phyloP scores from a whole-genome alignment of 2,329 filamentous ascomycete genomes.

The Paecilomyces niveus region DNA sequence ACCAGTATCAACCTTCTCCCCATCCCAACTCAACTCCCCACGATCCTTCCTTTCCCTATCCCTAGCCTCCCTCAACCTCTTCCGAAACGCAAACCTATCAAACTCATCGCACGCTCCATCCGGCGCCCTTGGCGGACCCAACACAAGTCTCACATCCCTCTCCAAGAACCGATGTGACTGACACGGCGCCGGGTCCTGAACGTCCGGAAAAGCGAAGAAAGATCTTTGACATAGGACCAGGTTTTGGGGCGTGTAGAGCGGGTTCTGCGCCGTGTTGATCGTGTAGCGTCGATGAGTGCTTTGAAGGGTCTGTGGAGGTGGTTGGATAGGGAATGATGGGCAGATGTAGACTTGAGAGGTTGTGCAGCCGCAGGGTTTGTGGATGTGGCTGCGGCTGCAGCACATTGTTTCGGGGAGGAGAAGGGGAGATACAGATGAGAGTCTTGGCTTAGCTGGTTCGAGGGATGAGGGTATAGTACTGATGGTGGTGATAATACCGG shows the following conservation, averaged over 20 bases:
- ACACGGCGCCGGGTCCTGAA: neutral
- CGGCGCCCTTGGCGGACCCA: neutral
- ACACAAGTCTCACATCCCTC: neutral
- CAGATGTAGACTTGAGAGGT: constrained; percentile 10
- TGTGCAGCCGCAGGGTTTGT: constrained; percentile 9
- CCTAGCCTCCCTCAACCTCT: neutral
- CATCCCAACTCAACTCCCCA: too few relatives aligned
- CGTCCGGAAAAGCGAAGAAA: neutral
- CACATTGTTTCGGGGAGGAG: constrained; percentile 6
- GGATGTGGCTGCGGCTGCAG: constrained; percentile 8
- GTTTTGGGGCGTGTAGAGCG: neutral
- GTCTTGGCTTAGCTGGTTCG: neutral
- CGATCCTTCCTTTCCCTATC: too few relatives aligned
- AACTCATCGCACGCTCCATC: neutral
- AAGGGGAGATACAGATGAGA: neutral
- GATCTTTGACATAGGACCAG: neutral
- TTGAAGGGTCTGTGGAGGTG: neutral
- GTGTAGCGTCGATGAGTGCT: neutral
- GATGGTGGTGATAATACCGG: too few relatives aligned
- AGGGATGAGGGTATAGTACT: too few relatives aligned
- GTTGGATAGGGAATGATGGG: constrained; percentile 3
- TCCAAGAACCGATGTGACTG: neutral
- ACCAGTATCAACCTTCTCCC: neutral
- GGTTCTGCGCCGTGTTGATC: neutral
- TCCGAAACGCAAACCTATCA: neutral